Evolutionary conservation across 176 grass and related monocot species (phyloP).

Genomic region (Juncus inflexus): DNA sequence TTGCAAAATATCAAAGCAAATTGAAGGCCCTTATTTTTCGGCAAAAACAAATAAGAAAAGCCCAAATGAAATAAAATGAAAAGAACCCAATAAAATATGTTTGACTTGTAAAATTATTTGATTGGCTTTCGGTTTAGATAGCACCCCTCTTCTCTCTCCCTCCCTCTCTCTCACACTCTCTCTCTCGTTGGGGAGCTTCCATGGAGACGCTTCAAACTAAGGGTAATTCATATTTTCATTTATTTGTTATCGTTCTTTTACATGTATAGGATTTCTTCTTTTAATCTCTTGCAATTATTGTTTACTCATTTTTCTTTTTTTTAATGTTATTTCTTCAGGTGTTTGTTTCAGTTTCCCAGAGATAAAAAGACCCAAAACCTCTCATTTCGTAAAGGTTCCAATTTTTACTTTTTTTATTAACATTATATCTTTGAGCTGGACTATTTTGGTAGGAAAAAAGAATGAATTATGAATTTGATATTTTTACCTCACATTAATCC

Average conservation of each 20-base stretch:
- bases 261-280: background rate
- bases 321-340: conserved; percentile 19
- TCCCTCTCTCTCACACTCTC: too few species aligned
- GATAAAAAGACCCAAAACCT: conserved; percentile 20
- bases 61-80: too few species aligned
- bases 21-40: too few species aligned
- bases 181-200: background rate
- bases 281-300: background rate
- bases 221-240: background rate
- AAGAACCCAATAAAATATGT: too few species aligned
- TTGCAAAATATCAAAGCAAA: too few species aligned
- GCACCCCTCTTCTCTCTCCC: too few species aligned
- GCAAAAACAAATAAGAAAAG: too few species aligned
- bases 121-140: too few species aligned
- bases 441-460: background rate
- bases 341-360: conserved; percentile 28
- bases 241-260: background rate
- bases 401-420: background rate
- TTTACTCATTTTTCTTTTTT: conserved; percentile 11
- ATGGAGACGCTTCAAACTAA: conserved; percentile 25
- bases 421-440: background rate
- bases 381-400: conserved; percentile 23
- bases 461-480: too few species aligned
- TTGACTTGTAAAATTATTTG: too few species aligned
- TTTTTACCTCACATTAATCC: too few species aligned